Percentiles rank a stretch among this genome's conserved stretches.
phyloP scores from a whole-genome alignment of 2,329 filamentous ascomycete species.

The Thielaviopsis cerberus region DNA sequence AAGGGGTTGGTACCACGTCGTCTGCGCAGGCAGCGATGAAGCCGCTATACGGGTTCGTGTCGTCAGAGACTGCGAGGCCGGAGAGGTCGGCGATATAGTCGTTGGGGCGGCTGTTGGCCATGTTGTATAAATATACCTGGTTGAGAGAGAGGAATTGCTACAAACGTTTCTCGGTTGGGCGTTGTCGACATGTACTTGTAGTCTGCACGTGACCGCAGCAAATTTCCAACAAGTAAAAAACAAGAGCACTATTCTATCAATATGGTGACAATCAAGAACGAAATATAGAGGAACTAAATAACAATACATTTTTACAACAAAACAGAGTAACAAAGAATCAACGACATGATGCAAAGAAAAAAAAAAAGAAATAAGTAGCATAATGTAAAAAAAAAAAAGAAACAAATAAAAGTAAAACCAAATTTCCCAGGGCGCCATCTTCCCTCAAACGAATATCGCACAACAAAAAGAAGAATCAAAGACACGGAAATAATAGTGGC shows the following conservation, averaged over 20 bases:
- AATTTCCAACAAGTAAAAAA: no score
- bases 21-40: slow-evolving; percentile 50
- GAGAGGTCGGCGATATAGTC: slow-evolving; percentile 5
- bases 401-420: not conserved
- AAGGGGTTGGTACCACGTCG: slow-evolving; percentile 37
- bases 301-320: not conserved
- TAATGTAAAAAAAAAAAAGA: not conserved
- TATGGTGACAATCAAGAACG: not conserved
- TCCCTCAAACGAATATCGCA: not conserved
- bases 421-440: not conserved
- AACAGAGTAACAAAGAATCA: not conserved
- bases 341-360: not conserved
- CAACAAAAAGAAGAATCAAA: not conserved
- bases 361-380: not conserved
- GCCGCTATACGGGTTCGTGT: slow-evolving; percentile 23
- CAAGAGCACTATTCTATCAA: no score
- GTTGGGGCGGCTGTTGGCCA: slow-evolving; percentile 5
- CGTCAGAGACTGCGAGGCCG: not conserved
- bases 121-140: not conserved
- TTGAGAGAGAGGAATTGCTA: not conserved
- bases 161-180: no score
- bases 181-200: no score
- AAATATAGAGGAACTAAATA: not conserved
- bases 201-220: no score
- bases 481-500: not conserved